Evolutionary conservation across 2,329 filamentous ascomycete species (phyloP).

Genomic region (Coniochaeta prunicola): DNA sequence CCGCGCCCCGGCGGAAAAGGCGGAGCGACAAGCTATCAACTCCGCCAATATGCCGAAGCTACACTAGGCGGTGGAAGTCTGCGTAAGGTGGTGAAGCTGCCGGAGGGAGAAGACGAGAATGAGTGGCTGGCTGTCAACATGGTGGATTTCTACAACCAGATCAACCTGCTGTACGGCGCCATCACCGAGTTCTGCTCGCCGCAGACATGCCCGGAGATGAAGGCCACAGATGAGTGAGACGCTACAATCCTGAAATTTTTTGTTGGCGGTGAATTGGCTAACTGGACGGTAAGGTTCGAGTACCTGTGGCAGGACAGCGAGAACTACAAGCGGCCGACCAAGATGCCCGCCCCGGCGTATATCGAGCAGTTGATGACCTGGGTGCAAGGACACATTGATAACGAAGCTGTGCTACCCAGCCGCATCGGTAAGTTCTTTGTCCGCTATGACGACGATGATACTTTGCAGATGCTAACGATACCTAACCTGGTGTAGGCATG

Average conservation of each 20-base stretch:
- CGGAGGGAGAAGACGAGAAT: conserved; percentile 94
- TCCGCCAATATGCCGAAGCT: conserved; percentile 96
- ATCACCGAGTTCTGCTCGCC: conserved; percentile 99
- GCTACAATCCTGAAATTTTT: background rate
- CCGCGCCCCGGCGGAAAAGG: conserved; percentile 71
- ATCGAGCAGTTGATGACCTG: conserved; percentile 97
- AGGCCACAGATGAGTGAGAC: conserved; percentile 92
- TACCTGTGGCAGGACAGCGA: conserved; percentile 98
- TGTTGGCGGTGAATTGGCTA: conserved; percentile 6
- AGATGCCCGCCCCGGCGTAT: conserved; percentile 95
- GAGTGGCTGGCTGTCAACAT: conserved; percentile 99
- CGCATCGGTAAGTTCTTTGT: conserved; percentile 58
- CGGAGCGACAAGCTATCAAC: conserved; percentile 78
- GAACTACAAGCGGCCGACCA: conserved; percentile 90
- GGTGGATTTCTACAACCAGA: conserved; percentile 99
- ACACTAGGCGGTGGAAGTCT: conserved; percentile 91
- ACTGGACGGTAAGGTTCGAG: conserved; percentile 63
- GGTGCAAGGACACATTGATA: conserved; percentile 93
- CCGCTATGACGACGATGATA: background rate
- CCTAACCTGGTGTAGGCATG: conserved; percentile 50
- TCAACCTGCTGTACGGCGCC: conserved; percentile 96
- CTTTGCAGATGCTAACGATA: background rate
- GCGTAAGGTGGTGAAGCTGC: conserved; percentile 91
- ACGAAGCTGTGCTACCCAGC: conserved; percentile 90
- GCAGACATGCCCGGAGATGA: conserved; percentile 97